Evolutionary conservation across 345 rosid species (phyloP), one percentile per base, ranked within the genome.

Genomic region (Syzygium aromaticum): DNA sequence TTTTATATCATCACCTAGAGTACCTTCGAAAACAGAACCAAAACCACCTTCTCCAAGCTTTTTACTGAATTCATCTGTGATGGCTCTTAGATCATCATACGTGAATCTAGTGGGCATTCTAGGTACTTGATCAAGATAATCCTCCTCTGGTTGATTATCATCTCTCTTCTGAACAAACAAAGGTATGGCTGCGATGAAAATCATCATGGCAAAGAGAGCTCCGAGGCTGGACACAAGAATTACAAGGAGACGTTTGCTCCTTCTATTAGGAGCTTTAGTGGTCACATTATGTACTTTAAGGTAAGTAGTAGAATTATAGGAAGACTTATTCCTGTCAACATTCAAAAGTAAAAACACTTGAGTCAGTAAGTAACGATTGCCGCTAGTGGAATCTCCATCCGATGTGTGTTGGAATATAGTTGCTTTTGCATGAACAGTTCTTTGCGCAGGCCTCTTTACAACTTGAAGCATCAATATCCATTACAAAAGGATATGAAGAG

Each of bases 401-500:
- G 0, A 46, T 17, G 7, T n/a, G 3, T 25, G 30, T 0, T 3
- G 28, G 51, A 91, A 91, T 49, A 85, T 22, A 21, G 89, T 85
- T 51, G 88, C 90, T 87, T 87, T 88, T 90, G 88, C 90, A 89
- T 0, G 89, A 85, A 6, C 87, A 88, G 54, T 87, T 91, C 30
- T 67, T 84, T 9, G 38, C 25, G 21, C 90, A 91, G 5, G 38
- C 88, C 53, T 54, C 46, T 53, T 61, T 85, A 64, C 92, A 90
- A 8, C 56, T 85, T 85, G 86, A 86, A 9, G 51, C 30, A 67
- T 89, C 54, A 27, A 73, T 33, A 14, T 52, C 13, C 25, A 40
- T 40, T 40, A 1, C 3, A 0, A 52, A 16, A 40, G 40, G 40
- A 52, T 77, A 25, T 13, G 43, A 17, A 19, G 15, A 3, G 40